phyloP scores from a whole-genome alignment of 768 basidiomycete genomes.

The Candolleomyces aberdarensis region DNA sequence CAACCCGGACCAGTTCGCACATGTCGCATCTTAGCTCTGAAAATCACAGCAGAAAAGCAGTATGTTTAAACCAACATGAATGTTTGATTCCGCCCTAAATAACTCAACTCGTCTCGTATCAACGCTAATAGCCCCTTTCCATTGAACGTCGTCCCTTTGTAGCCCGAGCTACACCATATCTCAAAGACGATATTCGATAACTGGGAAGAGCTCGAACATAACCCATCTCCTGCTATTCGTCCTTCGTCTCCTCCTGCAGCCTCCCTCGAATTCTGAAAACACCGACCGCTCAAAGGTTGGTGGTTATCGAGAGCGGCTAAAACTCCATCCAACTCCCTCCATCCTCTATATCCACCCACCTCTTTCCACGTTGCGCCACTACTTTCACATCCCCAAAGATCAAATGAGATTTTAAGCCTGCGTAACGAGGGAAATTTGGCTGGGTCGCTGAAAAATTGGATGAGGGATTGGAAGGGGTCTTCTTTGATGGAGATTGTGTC shows the following conservation, averaged over 20 bases:
- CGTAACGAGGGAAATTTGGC: constrained; percentile 2
- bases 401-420: constrained; percentile 3
- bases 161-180: constrained; percentile 1
- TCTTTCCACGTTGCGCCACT: constrained; percentile 1
- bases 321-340: constrained; percentile 4
- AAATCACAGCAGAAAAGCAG: too few relatives aligned
- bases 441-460: constrained; percentile 1
- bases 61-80: constrained; percentile 3
- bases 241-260: neutral
- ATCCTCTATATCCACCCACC: constrained; percentile 3
- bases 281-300: neutral
- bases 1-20: too few relatives aligned
- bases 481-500: neutral
- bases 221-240: neutral
- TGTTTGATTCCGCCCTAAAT: constrained; percentile 1
- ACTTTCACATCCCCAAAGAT: constrained; percentile 7
- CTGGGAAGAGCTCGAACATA: neutral
- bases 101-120: neutral
- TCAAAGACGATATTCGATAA: neutral
- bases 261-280: neutral
- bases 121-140: neutral
- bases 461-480: constrained; percentile 4
- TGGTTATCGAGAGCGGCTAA: neutral
- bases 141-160: constrained; percentile 1
- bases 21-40: too few relatives aligned